Base-by-base conservation (phyloP, 2,329 filamentous ascomycete species). In the Arthrobotrys musiformis region DNA sequence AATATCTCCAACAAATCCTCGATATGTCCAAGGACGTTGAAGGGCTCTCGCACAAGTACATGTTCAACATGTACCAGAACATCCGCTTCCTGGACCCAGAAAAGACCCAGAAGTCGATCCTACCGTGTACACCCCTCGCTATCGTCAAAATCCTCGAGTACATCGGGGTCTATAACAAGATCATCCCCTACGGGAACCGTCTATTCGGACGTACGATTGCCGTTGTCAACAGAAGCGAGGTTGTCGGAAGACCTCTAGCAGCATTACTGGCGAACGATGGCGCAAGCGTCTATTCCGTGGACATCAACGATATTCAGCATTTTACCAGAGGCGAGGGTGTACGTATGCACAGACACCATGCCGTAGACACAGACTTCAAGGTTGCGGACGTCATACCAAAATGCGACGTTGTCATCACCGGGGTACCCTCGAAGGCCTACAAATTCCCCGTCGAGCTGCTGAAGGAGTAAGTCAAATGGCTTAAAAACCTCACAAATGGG, bases 21-120 rank as follows among this genome's bases (percentile, higher is more conserved):
- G 90, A 93, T 70, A 88, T 97, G 48, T 86, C 88, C 84, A 98
- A 99, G 85, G 95, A 99, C 82, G 94, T 99, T 80, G 95, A 99
- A 84, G 95, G 95, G 37, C 89, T 99, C 73, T 93, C 91, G 81
- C 94, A 97, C 85, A 91, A 90, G 82, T 94, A 98, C 85, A 91
- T 98, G 82, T 94, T 94, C 89, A 99, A 99, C 88, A 97, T 99
- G 94, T 99, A 98, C 86, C 92, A 97, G 86, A 99, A 99, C 86
- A 89, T 97, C 81, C 93, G 95, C 79, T 98, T 94, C 86, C 87
- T 99, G 70, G 95, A 99, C 84, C 91, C 91, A 3, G 84, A 87
- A 48, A 92, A 93, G 83, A 87, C 86, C 73, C 92, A 93, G 84
- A 98, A 99, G 86, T 96, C 91, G 58, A 93, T 98, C 80, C 86